Evolutionary conservation across 192 early-diverging fungal species (phyloP).

Genomic region (Geranomyces variabilis): DNA sequence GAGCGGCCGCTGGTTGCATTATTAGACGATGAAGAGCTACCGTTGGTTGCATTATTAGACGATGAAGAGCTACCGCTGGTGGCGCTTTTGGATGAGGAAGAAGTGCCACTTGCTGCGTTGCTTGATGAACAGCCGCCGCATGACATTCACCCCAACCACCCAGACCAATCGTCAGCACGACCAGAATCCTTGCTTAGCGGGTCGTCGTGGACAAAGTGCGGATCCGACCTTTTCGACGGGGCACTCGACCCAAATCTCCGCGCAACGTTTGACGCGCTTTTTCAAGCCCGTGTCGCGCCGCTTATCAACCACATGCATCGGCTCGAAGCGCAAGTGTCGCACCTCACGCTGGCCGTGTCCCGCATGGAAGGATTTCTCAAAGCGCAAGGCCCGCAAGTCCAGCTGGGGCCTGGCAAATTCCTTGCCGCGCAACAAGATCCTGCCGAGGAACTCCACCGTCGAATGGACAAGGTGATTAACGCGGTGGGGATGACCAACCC

Average conservation of each 20-base stretch:
- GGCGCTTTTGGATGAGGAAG: conserved; percentile 11
- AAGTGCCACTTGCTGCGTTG: neutral
- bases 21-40: neutral
- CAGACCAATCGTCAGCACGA: neutral
- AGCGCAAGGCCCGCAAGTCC: conserved; percentile 1
- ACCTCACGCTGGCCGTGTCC: neutral
- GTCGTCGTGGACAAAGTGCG: neutral
- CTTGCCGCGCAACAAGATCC: conserved; percentile 13
- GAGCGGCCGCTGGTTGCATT: neutral
- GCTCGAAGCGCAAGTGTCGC: conserved; percentile 6
- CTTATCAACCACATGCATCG: conserved; percentile 13
- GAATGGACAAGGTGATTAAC: conserved; percentile 1
- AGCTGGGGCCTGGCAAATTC: conserved; percentile 21
- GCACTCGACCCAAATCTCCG: neutral
- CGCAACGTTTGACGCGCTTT: conserved; percentile 1
- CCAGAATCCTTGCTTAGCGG: neutral
- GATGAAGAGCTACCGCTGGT: conserved; percentile 20
- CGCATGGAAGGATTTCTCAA: neutral
- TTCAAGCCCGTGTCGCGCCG: conserved; percentile 5
- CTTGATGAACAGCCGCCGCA: neutral
- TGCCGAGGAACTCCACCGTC: neutral
- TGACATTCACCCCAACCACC: neutral
- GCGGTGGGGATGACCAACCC: conserved; percentile 15
- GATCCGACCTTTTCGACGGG: neutral
- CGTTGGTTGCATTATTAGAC: neutral